A percentile compares a stretch with the other conserved stretches of the same genome.
Conservation (phyloP, 371 early-diverging fungal species). For the Fennellomyces sp. region DNA sequence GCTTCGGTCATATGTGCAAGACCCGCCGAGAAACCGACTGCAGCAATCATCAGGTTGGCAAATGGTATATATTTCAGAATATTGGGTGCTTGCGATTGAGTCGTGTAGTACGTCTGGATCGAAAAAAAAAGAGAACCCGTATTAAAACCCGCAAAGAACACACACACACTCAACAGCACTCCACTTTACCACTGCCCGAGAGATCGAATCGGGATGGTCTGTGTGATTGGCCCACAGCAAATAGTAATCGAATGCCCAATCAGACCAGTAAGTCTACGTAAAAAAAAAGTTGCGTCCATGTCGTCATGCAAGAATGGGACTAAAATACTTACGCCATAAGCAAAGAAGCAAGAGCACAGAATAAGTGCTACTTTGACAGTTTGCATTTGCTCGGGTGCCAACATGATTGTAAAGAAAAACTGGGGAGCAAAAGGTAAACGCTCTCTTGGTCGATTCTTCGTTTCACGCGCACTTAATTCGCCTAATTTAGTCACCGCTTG, state of each 20-base stretch:
- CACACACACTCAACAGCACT: background rate
- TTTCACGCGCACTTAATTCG: no score
- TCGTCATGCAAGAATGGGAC: background rate
- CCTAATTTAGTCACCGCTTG: no score
- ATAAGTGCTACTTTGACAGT: conserved; percentile 48
- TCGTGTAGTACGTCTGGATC: conserved; percentile 32
- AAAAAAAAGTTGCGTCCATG: background rate
- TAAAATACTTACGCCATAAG: conserved; percentile 44
- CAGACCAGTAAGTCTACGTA: conserved; percentile 48
- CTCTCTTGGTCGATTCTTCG: no score
- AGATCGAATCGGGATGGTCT: conserved; percentile 44
- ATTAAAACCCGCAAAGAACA: background rate
- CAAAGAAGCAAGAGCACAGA: conserved; percentile 53
- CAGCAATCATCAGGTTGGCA: conserved; percentile 47
- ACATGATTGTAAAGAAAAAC: no score
- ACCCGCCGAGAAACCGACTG: conserved; percentile 50
- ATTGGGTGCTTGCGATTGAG: conserved; percentile 40
- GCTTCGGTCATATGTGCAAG: conserved; percentile 49
- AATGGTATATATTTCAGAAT: conserved; percentile 51
- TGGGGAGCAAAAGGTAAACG: no score
- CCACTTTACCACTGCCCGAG: conserved; percentile 41
- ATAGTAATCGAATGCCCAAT: conserved; percentile 53
- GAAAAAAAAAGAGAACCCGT: background rate
- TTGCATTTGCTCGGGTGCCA: conserved; percentile 43
- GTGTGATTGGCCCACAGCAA: conserved; percentile 49